Conservation (phyloP, 1,284 basidiomycete species). For the Rhodotorula sp. region DNA sequence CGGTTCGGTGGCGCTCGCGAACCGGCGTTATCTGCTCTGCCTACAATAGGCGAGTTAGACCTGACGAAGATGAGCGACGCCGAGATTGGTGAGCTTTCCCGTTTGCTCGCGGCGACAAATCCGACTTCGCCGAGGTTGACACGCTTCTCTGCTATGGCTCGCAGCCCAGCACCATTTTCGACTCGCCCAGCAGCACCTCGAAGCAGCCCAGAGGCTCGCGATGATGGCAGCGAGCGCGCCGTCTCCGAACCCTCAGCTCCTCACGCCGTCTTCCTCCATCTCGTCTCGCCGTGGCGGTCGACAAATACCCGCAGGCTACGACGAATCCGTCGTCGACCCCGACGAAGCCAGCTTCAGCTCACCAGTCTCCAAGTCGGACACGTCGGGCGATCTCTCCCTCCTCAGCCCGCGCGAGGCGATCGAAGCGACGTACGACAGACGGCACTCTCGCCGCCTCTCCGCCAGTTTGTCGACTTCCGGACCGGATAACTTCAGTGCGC, state of each 20-base stretch:
- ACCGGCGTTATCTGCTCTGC: too few species aligned
- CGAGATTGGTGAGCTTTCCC: slow-evolving; percentile 22
- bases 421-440: neutral
- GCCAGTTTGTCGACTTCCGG: neutral
- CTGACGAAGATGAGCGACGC: slow-evolving; percentile 18
- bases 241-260: neutral
- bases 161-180: slow-evolving; percentile 31
- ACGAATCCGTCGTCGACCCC: neutral
- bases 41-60: too few species aligned
- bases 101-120: too few species aligned
- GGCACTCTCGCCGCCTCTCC: neutral
- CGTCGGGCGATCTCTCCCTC: neutral
- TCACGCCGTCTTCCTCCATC: neutral
- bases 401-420: neutral
- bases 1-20: too few species aligned
- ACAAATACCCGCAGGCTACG: neutral
- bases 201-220: slow-evolving; percentile 23
- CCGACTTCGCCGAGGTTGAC: neutral
- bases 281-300: neutral
- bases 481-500: neutral
- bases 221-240: slow-evolving; percentile 3
- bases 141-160: rapidly evolving
- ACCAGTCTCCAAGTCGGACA: too few species aligned
- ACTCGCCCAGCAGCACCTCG: slow-evolving; percentile 30
- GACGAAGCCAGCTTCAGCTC: neutral